A percentile compares a stretch with the other conserved stretches of the same genome.
These are phyloP conservation scores for Glycine latifolia DNA, from an alignment of 306 rosid genomes.

Conservation along the genomic window DNA sequence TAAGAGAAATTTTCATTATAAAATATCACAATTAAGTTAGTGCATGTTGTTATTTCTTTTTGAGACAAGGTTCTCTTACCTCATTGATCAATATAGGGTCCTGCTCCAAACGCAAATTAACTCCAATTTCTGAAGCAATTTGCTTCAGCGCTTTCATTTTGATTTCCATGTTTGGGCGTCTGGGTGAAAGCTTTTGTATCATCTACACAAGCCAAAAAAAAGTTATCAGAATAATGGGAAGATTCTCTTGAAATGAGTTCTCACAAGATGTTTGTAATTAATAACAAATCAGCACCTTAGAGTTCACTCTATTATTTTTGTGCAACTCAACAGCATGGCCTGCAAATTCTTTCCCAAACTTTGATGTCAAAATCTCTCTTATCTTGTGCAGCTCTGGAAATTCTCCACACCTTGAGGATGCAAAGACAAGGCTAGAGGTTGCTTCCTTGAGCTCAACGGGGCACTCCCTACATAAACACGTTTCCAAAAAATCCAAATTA, in stretches of 20 bases:
- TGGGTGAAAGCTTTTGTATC: slow-evolving; percentile 61
- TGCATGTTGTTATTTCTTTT: slow-evolving; percentile 4
- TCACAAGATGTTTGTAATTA: neutral
- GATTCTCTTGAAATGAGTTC: neutral
- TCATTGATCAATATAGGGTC: slow-evolving; percentile 38
- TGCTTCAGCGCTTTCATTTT: slow-evolving; percentile 54
- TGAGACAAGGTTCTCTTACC: slow-evolving; percentile 44
- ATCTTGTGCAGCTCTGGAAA: slow-evolving; percentile 80
- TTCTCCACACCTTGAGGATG: slow-evolving; percentile 81
- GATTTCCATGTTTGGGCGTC: slow-evolving; percentile 48
- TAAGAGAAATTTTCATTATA: slow-evolving; percentile 20
- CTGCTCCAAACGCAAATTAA: slow-evolving; percentile 57
- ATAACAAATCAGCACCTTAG: slow-evolving; percentile 49
- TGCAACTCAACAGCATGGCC: slow-evolving; percentile 60
- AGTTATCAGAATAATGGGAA: slow-evolving; percentile 28
- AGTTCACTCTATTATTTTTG: slow-evolving; percentile 62
- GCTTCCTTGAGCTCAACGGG: slow-evolving; percentile 71
- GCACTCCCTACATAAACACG: slow-evolving; percentile 59
- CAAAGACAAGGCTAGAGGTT: slow-evolving; percentile 63
- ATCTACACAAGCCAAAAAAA: slow-evolving; percentile 54
- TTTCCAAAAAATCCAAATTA: neutral
- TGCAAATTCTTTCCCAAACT: slow-evolving; percentile 64
- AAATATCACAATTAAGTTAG: neutral
- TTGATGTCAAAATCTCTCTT: slow-evolving; percentile 55
- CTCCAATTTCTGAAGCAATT: slow-evolving; percentile 61